Base-by-base conservation (phyloP, 176 grass and related monocot genomes). In the Avena insularis region DNA sequence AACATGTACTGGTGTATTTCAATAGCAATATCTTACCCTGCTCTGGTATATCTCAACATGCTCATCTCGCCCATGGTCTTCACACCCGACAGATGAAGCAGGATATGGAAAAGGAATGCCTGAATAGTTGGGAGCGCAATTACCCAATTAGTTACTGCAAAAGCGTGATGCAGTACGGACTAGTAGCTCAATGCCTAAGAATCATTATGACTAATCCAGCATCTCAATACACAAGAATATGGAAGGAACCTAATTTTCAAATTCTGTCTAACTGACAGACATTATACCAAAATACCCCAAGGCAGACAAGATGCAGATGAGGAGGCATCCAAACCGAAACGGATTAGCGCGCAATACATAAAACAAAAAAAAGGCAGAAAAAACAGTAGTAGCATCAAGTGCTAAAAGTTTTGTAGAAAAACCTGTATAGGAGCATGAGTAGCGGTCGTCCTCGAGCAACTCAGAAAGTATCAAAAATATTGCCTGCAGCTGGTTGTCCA, bases 401-500 rank as follows among this genome's bases (percentile, higher is more conserved):
- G 23, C 48, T 76, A 76, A 29, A 76, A 76, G 7, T 31, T 31
- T 17, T 53, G 47, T 13, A 29, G 6, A 53, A 14, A 53, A 53
- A 76, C 73, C 27, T 76, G 14, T 3, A 3, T 5, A 0, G 23
- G 12, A 16, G 8, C 14, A 17, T 76, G 48, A 33, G 73, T 76
- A 76, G 48, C 14, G 48, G 4, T 53, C 25, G 4, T 76, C 48
- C 23, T 76, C 48, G 25, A 76, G 47, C 48, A 76, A 54, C 48
- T 76, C 48, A 2, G 73, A 76, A 50, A 76, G 48, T 31, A 76
- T 76, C 23, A 54, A 51, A 27, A 76, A 54, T 33, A 76, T 17
- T 17, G 73, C 48, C 73, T 54, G 73, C 48, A 76, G 13, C 47
- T 76, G 73, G 50, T 31, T 54, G 48, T 76, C 73, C 73, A 76